Conservation (phyloP, 2,329 filamentous ascomycete genomes). For the Setomelanomma holmii region DNA sequence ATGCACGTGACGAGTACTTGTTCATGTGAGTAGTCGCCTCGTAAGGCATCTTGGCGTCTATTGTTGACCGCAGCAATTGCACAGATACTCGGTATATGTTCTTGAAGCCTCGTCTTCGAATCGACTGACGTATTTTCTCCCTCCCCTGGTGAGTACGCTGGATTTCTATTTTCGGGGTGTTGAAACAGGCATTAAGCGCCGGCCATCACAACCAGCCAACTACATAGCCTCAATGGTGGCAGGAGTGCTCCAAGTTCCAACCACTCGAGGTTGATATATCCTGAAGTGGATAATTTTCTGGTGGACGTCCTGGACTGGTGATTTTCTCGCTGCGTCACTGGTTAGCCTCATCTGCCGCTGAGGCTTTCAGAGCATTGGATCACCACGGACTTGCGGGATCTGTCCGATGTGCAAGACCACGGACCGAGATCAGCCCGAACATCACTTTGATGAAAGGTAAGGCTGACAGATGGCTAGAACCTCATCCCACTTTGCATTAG, state of each 20-base stretch:
- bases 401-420: conserved; percentile 6
- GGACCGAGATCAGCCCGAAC: conserved; percentile 2
- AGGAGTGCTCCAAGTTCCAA: conserved; percentile 24
- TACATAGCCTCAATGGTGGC: conserved; percentile 39
- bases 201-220: conserved; percentile 26
- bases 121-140: conserved; percentile 57
- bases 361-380: conserved; percentile 24
- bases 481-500: conserved; percentile 76
- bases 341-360: conserved; percentile 33
- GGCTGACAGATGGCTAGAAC: conserved; percentile 61
- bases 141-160: conserved; percentile 52
- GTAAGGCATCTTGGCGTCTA: conserved; percentile 46
- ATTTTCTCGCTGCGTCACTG: conserved; percentile 13
- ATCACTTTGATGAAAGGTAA: conserved; percentile 17
- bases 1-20: conserved; percentile 76
- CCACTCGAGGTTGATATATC: conserved; percentile 11
- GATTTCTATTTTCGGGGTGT: conserved; percentile 28
- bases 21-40: conserved; percentile 67
- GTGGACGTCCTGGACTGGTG: conserved; percentile 2
- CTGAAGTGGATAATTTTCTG: not conserved
- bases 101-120: conserved; percentile 60
- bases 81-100: conserved; percentile 62
- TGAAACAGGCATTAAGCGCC: conserved; percentile 45
- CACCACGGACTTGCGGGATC: conserved; percentile 1
- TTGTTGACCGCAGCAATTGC: conserved; percentile 64